Conservation (phyloP, 805 yeast genomes). For the Ogataea corticis region DNA sequence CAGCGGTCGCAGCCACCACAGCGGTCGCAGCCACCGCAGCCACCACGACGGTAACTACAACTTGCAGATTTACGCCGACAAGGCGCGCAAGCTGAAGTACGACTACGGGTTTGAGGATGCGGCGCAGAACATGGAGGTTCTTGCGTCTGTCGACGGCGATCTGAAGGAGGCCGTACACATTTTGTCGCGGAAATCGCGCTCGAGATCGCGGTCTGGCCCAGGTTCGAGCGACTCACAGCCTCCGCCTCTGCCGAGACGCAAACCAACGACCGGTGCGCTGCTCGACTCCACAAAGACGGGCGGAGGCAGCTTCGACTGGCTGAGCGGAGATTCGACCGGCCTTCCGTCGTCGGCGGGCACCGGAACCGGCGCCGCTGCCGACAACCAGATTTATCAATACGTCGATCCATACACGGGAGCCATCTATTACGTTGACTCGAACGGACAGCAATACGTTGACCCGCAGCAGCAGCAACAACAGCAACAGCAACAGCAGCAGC, state of each 20-base stretch:
- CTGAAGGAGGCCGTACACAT: constrained; percentile 59
- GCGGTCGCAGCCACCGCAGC: constrained; percentile 17
- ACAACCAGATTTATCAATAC: constrained; percentile 58
- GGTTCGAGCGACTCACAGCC: constrained; percentile 39
- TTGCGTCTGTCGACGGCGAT: constrained; percentile 59
- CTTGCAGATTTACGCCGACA: constrained; percentile 49
- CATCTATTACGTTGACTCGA: constrained; percentile 63
- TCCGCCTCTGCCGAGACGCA: constrained; percentile 50
- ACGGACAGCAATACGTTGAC: constrained; percentile 62
- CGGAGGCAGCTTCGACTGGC: constrained; percentile 40
- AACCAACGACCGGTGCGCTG: constrained; percentile 32
- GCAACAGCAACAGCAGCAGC: constrained; percentile 29
- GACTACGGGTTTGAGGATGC: constrained; percentile 58
- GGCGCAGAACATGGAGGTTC: constrained; percentile 63
- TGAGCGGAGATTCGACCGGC: constrained; percentile 28
- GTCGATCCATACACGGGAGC: constrained; percentile 73
- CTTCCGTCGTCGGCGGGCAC: constrained; percentile 9
- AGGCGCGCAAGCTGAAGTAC: constrained; percentile 46
- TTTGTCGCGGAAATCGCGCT: constrained; percentile 42
- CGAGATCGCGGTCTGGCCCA: constrained; percentile 48
- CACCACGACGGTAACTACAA: constrained; percentile 58
- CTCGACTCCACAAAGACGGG: constrained; percentile 35
- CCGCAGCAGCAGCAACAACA: constrained; percentile 42
- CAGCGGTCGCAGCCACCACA: constrained; percentile 5
- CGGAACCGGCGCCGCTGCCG: constrained; percentile 22